Evolutionary conservation across 177 flowering plant genomes (phyloP), one percentile per base, ranked within the genome.

Genomic region (Telopea speciosissima): DNA sequence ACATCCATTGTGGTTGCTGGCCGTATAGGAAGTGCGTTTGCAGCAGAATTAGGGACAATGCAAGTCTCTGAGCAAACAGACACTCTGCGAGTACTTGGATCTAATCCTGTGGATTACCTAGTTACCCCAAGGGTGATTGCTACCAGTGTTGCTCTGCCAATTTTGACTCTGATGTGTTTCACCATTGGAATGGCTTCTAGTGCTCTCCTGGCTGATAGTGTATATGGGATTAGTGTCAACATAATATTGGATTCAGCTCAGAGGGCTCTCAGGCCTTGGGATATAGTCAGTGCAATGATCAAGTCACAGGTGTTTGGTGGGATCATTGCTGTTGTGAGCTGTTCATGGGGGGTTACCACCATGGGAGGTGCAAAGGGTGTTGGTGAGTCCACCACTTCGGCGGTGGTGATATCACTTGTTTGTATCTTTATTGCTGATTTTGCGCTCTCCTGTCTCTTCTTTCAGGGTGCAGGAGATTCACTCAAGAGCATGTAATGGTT

Each of bases 1-100:
- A 94, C 97, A 58, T 85, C 97, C 7, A 84, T 94, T 23, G 91
- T 94, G 11, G 87, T 92, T 14, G 99, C 97, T 0, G 97, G 99
- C n/a, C 89, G 97, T 11, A 86, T 94, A 26, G 98, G 97, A 3
- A 92, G 97, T 78, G 93, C 97, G 28, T 94, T 85, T 79, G 97
- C 97, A 13, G 97, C 97, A 13, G 98, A 94, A 74, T 67, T 94
- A 58, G 98, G 95, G n/a, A 92, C 97, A 19, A 92, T 94, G 98
- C 98, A 94, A 77, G 97, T 94, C 26, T 92, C 97, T 9, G 97
- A 94, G 79, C 99, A 94, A 74, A 94, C 90, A 0, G 99, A 92
- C 75, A 90, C 97, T 0, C 76, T 94, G 60, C 72, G 97, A 67
- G 97, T 92, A 60, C 91, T 94, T 19, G 91, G 99, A 1, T 22